These are phyloP conservation scores for Podospora anserina DNA, from an alignment of 495 filamentous ascomycete genomes.

Conservation along the genomic window DNA sequence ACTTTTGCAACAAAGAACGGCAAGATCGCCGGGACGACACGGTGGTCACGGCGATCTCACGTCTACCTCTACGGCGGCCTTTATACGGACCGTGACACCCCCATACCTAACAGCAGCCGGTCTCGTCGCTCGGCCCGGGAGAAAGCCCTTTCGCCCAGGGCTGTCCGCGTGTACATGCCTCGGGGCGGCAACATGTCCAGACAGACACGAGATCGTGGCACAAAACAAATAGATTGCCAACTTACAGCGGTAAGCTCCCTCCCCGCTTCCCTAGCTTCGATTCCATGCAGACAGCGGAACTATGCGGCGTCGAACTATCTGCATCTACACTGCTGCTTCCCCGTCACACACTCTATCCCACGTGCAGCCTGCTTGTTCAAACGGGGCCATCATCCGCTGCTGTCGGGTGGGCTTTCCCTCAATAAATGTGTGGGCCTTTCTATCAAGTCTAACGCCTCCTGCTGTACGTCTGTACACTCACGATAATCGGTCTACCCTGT, in stretches of 20 bases:
- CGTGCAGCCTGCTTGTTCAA: not conserved
- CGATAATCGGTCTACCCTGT: not conserved
- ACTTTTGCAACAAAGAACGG: not conserved
- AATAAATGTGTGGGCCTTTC: constrained; percentile 1
- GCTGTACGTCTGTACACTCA: not conserved
- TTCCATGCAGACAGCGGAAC: constrained; percentile 3
- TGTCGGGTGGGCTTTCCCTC: not conserved
- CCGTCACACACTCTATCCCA: not conserved
- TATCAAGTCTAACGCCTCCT: constrained; percentile 9
- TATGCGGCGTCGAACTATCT: not conserved
- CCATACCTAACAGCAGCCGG: not conserved
- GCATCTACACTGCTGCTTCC: not conserved
- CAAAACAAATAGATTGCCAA: not conserved
- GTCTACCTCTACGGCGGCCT: not conserved
- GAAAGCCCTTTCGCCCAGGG: not conserved
- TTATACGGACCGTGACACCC: too few relatives aligned
- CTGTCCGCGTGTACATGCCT: not conserved
- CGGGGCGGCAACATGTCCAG: constrained; percentile 2
- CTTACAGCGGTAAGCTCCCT: not conserved
- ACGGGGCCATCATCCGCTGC: not conserved
- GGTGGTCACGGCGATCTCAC: not conserved
- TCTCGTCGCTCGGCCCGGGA: constrained; percentile 6
- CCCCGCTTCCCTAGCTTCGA: constrained; percentile 6
- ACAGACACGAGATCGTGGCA: constrained; percentile 3
- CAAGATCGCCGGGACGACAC: not conserved